Base-by-base conservation (phyloP, 2,329 filamentous ascomycete species). In the Penicillium freii region DNA sequence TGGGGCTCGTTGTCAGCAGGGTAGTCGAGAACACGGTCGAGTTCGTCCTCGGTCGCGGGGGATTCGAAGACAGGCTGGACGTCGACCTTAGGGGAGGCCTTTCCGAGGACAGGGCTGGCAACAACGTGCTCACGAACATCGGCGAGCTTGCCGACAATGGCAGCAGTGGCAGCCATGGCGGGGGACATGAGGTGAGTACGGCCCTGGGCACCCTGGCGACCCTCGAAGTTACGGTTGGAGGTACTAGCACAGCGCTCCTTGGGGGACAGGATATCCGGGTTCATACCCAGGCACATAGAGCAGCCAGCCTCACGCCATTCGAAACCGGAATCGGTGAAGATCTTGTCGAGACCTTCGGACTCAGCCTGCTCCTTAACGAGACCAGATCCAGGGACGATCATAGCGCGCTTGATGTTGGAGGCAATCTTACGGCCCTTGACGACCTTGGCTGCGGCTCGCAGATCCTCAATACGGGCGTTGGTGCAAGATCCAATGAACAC, bases 241-340 rank as follows among this genome's bases (percentile, higher is more conserved):
- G 94, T 97, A 72, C 89, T 93, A 42, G 94, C 94, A 73, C 94
- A 97, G 70, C 94, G 88, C 79, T 99, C 94, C 74, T 89, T 85
- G 53, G 94, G 92, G 2, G 92, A 87, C 46, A 97, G 84, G 62
- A 99, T 97, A 74, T 99, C 94, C 0, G 94, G 93, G 81, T 99
- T 99, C 93, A 99, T 99, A 73, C 94, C 94, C 54, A 99, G 84
- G 74, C 94, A 97, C 94, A 99, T 99, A 62, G 91, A 96, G 84
- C 94, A 99, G 49, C 94, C 94, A 65, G 94, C 94, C 80, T 99
- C 94, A 73, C 94, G 87, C 93, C 93, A 97, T 75, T 97, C 93
- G 66, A 97, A 97, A 8, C 94, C 94, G 48, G 94, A 92, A 60
- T 96, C 91, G 9, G 80, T 71, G 77, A 99, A 97, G 71, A 97